Evolutionary conservation across 1,284 basidiomycete species (phyloP), one percentile per base, ranked within the genome.

Genomic region (Trichosporon ovoides): DNA sequence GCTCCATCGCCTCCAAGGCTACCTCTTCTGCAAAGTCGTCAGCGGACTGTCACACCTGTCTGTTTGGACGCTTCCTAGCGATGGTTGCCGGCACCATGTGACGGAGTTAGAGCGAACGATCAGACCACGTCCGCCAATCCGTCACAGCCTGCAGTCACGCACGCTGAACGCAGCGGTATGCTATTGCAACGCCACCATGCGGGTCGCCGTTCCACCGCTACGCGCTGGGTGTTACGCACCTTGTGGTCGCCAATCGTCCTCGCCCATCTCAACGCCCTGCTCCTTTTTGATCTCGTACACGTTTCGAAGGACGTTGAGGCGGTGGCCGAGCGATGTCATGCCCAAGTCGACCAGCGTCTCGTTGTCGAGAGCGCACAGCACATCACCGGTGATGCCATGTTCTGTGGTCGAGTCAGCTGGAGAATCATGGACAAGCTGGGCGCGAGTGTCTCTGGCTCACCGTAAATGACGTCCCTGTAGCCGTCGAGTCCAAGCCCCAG

Each of bases 381-480:
- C 85, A 65, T 95, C 91, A 56, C 93, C 93, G 7, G 87, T 87
- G 66, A 97, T 89, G 63, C 85, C 87, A 76, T 97, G 89, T 74
- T 93, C 93, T 94, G 72, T 11, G 1, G 62, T 57, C 18, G 5
- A n/a, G 43, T 48, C 38, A 56, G 40, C 35, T 28, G 12, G 2
- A 28, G 36, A 12, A n/a, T 7, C 18, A 12, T n/a, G n/a, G 5
- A 9, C 12, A 5, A 13, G 12, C 35, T 37, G 40, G 7, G 22
- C 7, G 40, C 16, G 24, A 10, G 16, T 11, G 43, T 13, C 24
- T n/a, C 2, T n/a, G 9, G 64, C 79, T 52, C 50, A 80, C 80
- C 79, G 50, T 74, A 67, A 34, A 81, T 74, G 48, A 73, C 70
- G 13, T 79, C 77, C 73, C 90, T 86, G 72, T 94, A 94, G 68